phyloP scores from a whole-genome alignment of 495 filamentous ascomycete genomes.

The Lasiosphaeriaceae sp. region DNA sequence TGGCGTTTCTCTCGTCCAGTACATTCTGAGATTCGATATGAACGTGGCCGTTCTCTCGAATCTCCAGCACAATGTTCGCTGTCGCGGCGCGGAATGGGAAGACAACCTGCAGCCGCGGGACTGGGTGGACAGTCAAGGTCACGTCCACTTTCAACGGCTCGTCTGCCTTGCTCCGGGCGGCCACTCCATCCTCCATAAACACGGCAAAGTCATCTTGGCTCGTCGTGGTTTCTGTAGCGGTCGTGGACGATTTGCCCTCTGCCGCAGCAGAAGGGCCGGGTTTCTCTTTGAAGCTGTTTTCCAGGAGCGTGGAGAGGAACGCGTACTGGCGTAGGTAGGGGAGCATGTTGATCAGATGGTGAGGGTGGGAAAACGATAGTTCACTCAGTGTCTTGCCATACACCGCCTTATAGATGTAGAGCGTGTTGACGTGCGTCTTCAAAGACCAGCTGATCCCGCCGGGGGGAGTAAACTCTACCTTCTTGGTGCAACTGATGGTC shows the following conservation, averaged over 20 bases:
- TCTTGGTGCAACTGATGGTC: constrained; percentile 34
- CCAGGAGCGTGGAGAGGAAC: constrained; percentile 60
- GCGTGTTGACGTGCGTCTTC: constrained; percentile 60
- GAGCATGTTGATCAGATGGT: constrained; percentile 74
- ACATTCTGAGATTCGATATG: constrained; percentile 41
- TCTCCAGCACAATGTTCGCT: constrained; percentile 51
- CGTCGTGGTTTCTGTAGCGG: constrained; percentile 13
- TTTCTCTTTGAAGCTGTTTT: constrained; percentile 50
- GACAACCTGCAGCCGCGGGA: constrained; percentile 44
- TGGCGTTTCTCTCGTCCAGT: constrained; percentile 24
- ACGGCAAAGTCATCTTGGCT: constrained; percentile 29
- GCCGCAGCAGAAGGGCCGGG: not conserved
- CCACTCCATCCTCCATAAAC: constrained; percentile 24
- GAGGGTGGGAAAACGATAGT: constrained; percentile 81
- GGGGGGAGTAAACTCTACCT: constrained; percentile 28
- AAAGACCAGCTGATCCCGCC: constrained; percentile 34
- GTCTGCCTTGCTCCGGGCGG: not conserved
- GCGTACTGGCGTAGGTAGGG: constrained; percentile 74
- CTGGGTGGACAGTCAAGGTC: constrained; percentile 40
- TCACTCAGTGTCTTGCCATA: constrained; percentile 64
- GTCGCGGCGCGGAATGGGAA: constrained; percentile 45
- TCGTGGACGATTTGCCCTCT: constrained; percentile 15
- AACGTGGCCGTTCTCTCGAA: constrained; percentile 60
- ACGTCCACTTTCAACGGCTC: constrained; percentile 41
- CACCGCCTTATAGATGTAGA: constrained; percentile 67